Evolutionary conservation across 225 moss, liverwort and hornwort species (phyloP), one percentile per base, ranked within the genome.

Genomic region (Takakia lepidozioides): DNA sequence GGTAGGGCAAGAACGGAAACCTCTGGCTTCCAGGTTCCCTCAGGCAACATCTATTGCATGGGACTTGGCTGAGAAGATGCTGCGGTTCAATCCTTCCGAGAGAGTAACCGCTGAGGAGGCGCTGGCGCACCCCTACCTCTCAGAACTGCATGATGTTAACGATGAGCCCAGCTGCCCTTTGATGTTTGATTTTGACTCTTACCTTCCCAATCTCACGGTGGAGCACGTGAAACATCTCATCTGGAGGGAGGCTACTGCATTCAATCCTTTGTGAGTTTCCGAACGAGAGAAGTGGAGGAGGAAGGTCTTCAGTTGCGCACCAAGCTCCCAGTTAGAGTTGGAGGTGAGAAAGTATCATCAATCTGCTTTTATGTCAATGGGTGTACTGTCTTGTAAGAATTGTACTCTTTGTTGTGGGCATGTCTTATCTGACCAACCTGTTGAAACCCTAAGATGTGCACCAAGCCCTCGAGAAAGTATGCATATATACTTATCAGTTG

Each of bases 211-310:
- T 63, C 73, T 82, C 7, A 66, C 69, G 17, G 69, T 76, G 13
- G 76, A 82, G 44, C 73, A 78, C 51, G 81, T 82, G 51, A 82
- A 82, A 55, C 62, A 69, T 58, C 75, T 82, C 58, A 82, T 82
- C 53, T 82, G 81, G 81, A 63, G 63, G 49, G 81, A 82, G 73
- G 81, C 81, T 20, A 44, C 56, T 1, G 62, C 62, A 26, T 49
- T 78, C 30, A 82, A 73, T 18, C 56, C 57, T 29, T 66, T 62
- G 38, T 70, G 57, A 58, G 32, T 52, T 24, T 40, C 17, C 9
- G 13, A 35, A 0, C 16, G 5, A 43, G 24, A 41, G 37, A 29
- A 52, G 48, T n/a, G n/a, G n/a, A n/a, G n/a, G n/a, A n/a, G 24
- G 60, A 40, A 13, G 36, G 40, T 59, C 50, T 16, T 25, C 23